A percentile compares a stretch with the other conserved stretches of the same genome.
Evolutionary conservation across 192 early-diverging fungal genomes (phyloP).

Genomic region (Rhizophlyctis rosea): DNA sequence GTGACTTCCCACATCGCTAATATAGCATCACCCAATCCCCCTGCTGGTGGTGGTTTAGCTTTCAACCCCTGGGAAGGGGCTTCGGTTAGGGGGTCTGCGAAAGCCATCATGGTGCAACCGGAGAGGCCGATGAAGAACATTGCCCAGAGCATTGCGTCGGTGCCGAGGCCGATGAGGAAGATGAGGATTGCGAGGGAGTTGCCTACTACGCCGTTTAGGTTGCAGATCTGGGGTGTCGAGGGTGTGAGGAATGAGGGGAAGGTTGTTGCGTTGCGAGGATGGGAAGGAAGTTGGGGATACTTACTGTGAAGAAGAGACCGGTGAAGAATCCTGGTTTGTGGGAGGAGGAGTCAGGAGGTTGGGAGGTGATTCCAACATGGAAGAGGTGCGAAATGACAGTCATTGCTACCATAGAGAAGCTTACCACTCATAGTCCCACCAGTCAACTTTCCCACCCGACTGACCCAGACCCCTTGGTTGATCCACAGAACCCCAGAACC

Average conservation of each 20-base stretch:
- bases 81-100: constrained; percentile 15
- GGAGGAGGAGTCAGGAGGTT: too few species aligned
- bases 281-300: too few species aligned
- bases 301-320: constrained; percentile 33
- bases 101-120: constrained; percentile 9
- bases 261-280: too few species aligned
- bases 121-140: constrained; percentile 14
- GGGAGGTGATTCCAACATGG: too few species aligned
- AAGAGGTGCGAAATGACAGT: constrained; percentile 1
- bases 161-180: constrained; percentile 16
- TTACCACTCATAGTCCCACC: constrained; percentile 17
- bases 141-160: constrained; percentile 21
- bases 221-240: too few species aligned
- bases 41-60: constrained; percentile 4
- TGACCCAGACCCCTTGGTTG: constrained; percentile 29
- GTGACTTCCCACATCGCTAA: constrained; percentile 12
- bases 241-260: too few species aligned
- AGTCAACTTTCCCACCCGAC: constrained; percentile 3
- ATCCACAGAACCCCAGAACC: constrained; percentile 26
- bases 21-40: constrained; percentile 4
- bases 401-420: background rate
- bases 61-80: too few species aligned
- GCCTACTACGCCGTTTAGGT: constrained; percentile 26
- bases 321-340: constrained; percentile 19
- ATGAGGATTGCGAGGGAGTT: constrained; percentile 26